A percentile compares a stretch with the other conserved stretches of the same genome.
phyloP scores from a whole-genome alignment of 1,139 yeast species.

The Yamadazyma friedrichii region DNA sequence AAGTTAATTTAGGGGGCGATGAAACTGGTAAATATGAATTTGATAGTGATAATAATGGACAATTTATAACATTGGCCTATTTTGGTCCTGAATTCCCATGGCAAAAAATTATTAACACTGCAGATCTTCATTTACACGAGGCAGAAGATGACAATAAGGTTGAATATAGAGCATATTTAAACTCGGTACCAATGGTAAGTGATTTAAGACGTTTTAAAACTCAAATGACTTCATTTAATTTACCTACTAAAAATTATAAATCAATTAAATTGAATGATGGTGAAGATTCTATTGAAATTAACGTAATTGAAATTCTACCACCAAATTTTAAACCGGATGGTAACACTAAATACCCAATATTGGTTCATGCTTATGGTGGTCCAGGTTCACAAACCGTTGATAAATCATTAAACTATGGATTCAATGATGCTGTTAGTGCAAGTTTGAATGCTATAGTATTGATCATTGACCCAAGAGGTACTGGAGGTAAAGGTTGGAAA shows the following conservation, averaged over 20 bases:
- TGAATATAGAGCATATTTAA: conserved; percentile 6
- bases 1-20: conserved; percentile 22
- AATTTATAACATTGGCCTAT: conserved; percentile 53
- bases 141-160: conserved; percentile 6
- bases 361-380: conserved; percentile 89
- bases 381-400: conserved; percentile 84
- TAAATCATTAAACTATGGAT: conserved; percentile 54
- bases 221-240: conserved; percentile 26
- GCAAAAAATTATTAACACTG: conserved; percentile 55
- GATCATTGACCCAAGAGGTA: conserved; percentile 91
- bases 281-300: conserved; percentile 51
- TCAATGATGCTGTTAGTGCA: conserved; percentile 70
- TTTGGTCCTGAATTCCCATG: conserved; percentile 68
- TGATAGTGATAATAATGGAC: conserved; percentile 53
- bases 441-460: conserved; percentile 72
- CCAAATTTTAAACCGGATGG: conserved; percentile 53
- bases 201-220: conserved; percentile 15
- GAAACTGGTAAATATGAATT: conserved; percentile 32
- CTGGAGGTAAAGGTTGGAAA: conserved; percentile 85
- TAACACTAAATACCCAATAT: conserved; percentile 62
- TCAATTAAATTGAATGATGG: conserved; percentile 43
- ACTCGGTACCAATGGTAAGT: conserved; percentile 9
- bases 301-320: conserved; percentile 76
- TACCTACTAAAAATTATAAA: conserved; percentile 58
- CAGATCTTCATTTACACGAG: conserved; percentile 26